These are phyloP conservation scores for Pseudozyma sp. DNA, from an alignment of 1,284 basidiomycete species.

Conservation along the genomic window DNA sequence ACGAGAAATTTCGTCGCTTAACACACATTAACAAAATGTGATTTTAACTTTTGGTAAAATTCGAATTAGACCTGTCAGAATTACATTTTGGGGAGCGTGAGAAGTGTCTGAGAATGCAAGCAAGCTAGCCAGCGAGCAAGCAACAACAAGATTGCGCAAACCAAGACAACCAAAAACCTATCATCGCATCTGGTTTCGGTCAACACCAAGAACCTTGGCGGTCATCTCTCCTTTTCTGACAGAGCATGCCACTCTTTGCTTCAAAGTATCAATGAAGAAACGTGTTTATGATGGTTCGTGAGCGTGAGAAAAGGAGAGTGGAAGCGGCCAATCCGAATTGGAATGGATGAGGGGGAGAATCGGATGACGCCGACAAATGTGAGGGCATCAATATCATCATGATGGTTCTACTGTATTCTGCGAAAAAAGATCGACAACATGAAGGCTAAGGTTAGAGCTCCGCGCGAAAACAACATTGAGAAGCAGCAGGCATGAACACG, in stretches of 20 bases:
- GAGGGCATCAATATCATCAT: not conserved
- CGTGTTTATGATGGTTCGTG: no score
- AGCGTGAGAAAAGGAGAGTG: not conserved
- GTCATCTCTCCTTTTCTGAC: not conserved
- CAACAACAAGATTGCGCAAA: not conserved
- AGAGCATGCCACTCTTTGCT: not conserved
- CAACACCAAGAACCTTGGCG: slow-evolving; percentile 9
- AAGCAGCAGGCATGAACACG: not conserved
- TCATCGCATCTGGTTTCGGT: not conserved
- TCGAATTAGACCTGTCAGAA: not conserved
- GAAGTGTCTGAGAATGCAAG: slow-evolving; percentile 16
- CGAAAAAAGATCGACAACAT: slow-evolving; percentile 4
- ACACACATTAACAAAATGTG: not conserved
- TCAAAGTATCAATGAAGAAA: not conserved
- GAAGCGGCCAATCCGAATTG: not conserved
- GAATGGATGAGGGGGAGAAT: not conserved
- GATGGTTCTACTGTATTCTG: not conserved
- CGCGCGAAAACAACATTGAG: not conserved
- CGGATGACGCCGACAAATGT: not conserved
- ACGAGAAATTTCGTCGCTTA: not conserved
- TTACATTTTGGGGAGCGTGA: slow-evolving; percentile 6
- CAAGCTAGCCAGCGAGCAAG: not conserved
- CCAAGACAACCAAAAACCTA: not conserved
- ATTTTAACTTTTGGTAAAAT: not conserved
- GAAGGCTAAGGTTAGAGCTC: slow-evolving; percentile 3